Evolutionary conservation across 169 alveolate species (phyloP), one percentile per base, ranked within the genome.

Genomic region (Plasmodium blacklocki): DNA sequence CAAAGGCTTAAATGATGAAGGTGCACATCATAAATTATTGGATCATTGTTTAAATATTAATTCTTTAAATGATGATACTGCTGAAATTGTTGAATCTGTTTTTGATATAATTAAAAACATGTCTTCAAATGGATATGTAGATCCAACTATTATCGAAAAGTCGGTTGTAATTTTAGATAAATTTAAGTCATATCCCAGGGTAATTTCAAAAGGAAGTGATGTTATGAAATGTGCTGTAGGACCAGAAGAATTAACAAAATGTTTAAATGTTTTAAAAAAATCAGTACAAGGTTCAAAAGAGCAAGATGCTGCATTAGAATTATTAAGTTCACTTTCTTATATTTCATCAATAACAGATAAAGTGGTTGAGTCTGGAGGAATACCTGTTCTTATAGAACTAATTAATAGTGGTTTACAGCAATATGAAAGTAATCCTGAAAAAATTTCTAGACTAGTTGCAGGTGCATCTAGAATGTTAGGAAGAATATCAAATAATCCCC

Each of bases 401-500:
- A 91, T 97, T 56, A 95, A 95, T 75, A 95, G 96, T 70, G 97
- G 97, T 85, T 89, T 94, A 56, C 75, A 93, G 19, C 97, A 95
- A 74, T 76, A 93, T 83, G 96, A 93, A 59, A 74, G 96, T 45
- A 94, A 95, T 73, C 93, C 94, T 14, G 97, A 95, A 14, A 95
- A 95, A 86, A 94, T 95, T 21, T 94, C 92, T 63, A 78, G 93
- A 56, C 93, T 97, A 86, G 92, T 97, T 8, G 90, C 95, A 18
- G 98, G 98, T 32, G 96, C 98, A 43, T 94, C 97, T 47, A 91
- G 97, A 21, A 96, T 97, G 93, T 75, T 97, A 39, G 97, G 97
- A 12, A 73, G 97, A 32, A 94, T 96, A 23, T 95, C 98, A 19
- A 90, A 96, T 56, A 95, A 93, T 59, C 97, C 96, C 49, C 60